phyloP scores from a whole-genome alignment of 177 flowering plant genomes.

The Vitis hybrid region DNA sequence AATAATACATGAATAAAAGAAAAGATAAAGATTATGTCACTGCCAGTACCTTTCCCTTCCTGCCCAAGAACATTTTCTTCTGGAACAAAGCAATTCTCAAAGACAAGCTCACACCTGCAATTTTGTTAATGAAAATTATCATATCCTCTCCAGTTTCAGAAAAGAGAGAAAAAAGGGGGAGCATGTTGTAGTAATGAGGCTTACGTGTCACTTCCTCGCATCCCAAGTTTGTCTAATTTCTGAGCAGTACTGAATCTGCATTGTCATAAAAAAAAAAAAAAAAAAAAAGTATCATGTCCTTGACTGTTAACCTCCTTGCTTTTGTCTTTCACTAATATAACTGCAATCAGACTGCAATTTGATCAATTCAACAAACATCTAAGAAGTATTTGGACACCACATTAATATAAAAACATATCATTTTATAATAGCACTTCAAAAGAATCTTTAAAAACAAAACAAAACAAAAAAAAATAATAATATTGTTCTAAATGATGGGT shows the following conservation, averaged over 20 bases:
- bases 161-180: neutral
- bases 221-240: constrained; percentile 97
- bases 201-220: constrained; percentile 99
- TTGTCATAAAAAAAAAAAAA: neutral
- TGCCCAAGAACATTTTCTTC: constrained; percentile 90
- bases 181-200: constrained; percentile 19
- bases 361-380: no score
- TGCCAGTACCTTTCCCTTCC: constrained; percentile 91
- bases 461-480: no score
- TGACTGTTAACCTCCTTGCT: neutral
- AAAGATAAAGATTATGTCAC: neutral
- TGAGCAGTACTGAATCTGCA: constrained; percentile 98
- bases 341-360: no score
- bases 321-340: neutral
- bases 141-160: constrained; percentile 11
- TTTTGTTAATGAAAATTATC: constrained; percentile 4
- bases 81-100: constrained; percentile 98
- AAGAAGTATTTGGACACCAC: no score
- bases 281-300: no score
- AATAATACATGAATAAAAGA: neutral
- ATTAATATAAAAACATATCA: no score
- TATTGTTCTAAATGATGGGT: neutral
- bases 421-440: no score
- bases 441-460: no score
- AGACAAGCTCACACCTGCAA: constrained; percentile 96